phyloP scores from a whole-genome alignment of 306 rosid species.

The Quercus rubra region DNA sequence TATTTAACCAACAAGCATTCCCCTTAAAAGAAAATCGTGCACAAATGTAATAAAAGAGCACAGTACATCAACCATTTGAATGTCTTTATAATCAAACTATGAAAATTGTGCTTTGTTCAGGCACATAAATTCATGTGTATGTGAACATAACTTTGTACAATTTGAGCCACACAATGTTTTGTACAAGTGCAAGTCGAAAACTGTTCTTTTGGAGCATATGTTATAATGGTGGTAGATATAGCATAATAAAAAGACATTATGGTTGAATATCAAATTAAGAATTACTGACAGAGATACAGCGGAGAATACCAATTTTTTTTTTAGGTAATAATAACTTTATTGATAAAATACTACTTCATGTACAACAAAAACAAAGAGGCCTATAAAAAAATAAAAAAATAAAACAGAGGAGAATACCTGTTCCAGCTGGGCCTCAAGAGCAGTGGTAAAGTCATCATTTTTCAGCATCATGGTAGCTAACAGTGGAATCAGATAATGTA shows the following conservation, averaged over 20 bases:
- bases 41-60: not conserved
- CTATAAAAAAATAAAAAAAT: too few relatives aligned
- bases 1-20: not conserved
- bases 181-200: not conserved
- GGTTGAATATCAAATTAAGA: not conserved
- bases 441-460: conserved; percentile 55
- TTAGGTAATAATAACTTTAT: too few relatives aligned
- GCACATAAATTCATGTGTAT: not conserved
- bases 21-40: not conserved
- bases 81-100: not conserved
- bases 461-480: not conserved
- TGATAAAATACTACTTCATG: too few relatives aligned
- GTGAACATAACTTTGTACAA: not conserved
- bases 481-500: not conserved
- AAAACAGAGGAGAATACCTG: conserved; percentile 35
- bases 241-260: not conserved
- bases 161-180: not conserved
- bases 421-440: conserved; percentile 65
- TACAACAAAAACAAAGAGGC: too few relatives aligned
- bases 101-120: not conserved
- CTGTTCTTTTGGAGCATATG: not conserved
- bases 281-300: not conserved
- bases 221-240: too few relatives aligned
- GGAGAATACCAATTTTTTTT: conserved; percentile 26
- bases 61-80: not conserved